These are phyloP conservation scores for Endocladia muricata DNA, from an alignment of 31 red algal species.

Conservation along the genomic window DNA sequence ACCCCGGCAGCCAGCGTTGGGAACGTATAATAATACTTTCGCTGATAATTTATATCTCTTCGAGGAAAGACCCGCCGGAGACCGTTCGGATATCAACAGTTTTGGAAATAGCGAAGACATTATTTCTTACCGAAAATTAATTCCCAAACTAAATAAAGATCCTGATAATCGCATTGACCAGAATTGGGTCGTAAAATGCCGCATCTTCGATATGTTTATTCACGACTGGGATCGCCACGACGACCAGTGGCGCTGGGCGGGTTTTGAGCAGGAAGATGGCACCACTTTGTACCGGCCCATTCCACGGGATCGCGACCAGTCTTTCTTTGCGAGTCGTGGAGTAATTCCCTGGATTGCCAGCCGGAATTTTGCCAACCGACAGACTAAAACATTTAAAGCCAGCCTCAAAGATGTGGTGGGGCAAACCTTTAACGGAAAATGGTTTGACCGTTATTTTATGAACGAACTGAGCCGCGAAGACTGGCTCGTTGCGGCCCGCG, in stretches of 20 bases:
- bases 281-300: not conserved
- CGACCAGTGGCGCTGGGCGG: not conserved
- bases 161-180: constrained; percentile 5
- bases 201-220: not conserved
- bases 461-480: not conserved
- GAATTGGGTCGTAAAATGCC: not conserved
- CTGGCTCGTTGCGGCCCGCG: not conserved
- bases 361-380: no score
- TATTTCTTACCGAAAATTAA: not conserved
- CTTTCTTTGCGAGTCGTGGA: not conserved
- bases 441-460: constrained; percentile 7
- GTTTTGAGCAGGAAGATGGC: not conserved
- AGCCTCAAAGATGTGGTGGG: not conserved
- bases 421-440: not conserved
- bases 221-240: not conserved
- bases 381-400: not conserved
- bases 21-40: constrained; percentile 1
- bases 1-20: constrained; percentile 1
- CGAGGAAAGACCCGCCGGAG: no score
- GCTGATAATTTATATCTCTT: not conserved
- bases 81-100: not conserved
- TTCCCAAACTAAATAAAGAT: not conserved
- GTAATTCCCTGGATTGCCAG: not conserved
- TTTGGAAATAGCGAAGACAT: not conserved
- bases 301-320: not conserved